A percentile compares a stretch with the other conserved stretches of the same genome.
Evolutionary conservation across 257 asterid genomes (phyloP).

Genomic region (Solanum commersonii): DNA sequence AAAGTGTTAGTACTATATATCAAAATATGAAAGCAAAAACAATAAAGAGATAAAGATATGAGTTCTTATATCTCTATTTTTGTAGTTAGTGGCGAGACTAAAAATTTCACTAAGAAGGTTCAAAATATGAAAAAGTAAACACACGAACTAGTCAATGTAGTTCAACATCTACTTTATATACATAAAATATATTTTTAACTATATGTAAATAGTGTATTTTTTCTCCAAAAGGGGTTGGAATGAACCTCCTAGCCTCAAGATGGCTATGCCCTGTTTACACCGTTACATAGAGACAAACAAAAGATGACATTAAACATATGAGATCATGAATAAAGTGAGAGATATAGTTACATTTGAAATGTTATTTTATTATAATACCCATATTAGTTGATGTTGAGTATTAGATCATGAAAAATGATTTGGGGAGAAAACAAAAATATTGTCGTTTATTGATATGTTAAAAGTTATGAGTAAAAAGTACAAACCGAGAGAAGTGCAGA

Average conservation of each 20-base stretch:
- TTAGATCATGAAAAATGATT: neutral
- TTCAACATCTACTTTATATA: neutral
- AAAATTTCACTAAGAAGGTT: neutral
- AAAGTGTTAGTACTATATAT: neutral
- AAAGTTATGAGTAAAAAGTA: neutral
- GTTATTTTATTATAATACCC: neutral
- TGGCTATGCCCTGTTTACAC: neutral
- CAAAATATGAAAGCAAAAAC: neutral
- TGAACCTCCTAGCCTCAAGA: neutral
- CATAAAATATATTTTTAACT: too few species aligned
- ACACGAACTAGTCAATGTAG: neutral
- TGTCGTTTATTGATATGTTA: too few species aligned
- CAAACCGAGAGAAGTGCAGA: neutral
- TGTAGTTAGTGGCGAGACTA: neutral
- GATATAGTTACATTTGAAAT: neutral
- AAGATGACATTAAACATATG: neutral
- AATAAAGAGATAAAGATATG: neutral
- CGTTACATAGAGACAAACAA: neutral
- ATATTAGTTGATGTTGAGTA: neutral
- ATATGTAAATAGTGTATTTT: too few species aligned
- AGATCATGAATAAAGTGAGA: too few species aligned
- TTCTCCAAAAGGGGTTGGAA: neutral
- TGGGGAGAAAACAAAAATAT: neutral
- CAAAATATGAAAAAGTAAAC: neutral
- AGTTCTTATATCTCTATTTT: neutral